Evolutionary conservation across 164 flowering plant genomes (phyloP), one percentile per base, ranked within the genome.

Genomic region (Sedum album): DNA sequence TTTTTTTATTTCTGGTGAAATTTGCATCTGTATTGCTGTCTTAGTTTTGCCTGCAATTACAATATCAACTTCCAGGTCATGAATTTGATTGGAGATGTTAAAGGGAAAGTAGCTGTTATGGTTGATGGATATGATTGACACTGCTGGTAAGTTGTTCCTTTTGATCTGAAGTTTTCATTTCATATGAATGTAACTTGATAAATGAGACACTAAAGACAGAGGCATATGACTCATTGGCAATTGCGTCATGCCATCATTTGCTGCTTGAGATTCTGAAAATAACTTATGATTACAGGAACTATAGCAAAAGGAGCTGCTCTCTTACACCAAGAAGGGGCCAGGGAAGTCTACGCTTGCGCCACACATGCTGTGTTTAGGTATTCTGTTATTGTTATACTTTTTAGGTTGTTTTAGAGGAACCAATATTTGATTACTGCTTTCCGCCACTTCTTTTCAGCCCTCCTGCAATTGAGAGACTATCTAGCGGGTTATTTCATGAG

Each of bases 101-200:
- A 80, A 68, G 99, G 97, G 38, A 95, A 95, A 80, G 97, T 92
- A 31, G 99, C 99, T 55, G 94, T 95, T 41, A 90, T 95, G 97
- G 96, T 95, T 77, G 99, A 95, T 89, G 99, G n/a, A 95, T 79
- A 95, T 95, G 97, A 95, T 95, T 72, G 99, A 95, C 76, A 95
- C 99, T 66, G 99, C 99, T 70, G 98, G 98, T 94, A 64, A 72
- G 86, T 13, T 65, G 46, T 35, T 75, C 20, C 46, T 60, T 17
- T 21, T 9, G 28, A 31, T 18, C 28, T 57, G n/a, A 13, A 35
- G 35, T 28, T 28, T 36, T 26, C 30, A 8, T 55, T 55, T 55
- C 15, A 9, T 25, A 1, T 7, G 31, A 55, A 55, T 9, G 61
- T 55, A 55, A 31, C 31, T 44, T 44, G 18, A 44, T 3, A 44